phyloP scores from a whole-genome alignment of 139 green algal genomes.

The Chlamydomonas sp. region DNA sequence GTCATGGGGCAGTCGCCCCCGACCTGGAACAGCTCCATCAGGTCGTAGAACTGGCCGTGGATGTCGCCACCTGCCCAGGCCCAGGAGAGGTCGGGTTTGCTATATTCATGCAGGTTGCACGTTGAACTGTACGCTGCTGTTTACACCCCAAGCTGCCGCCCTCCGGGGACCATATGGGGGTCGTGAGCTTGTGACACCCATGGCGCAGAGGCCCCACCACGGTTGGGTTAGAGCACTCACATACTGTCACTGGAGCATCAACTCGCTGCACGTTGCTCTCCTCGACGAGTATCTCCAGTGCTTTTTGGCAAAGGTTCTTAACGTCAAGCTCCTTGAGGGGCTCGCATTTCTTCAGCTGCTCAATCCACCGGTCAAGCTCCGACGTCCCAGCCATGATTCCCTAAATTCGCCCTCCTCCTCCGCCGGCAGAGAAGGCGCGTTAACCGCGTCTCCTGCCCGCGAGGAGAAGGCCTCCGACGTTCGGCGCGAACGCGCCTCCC shows the following conservation, averaged over 20 bases:
- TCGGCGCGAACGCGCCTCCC: too few species aligned
- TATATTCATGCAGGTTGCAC: not conserved
- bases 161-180: not conserved
- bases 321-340: constrained; percentile 94
- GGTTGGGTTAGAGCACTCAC: constrained; percentile 51
- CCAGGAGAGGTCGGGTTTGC: not conserved
- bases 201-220: too few species aligned
- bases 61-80: constrained; percentile 92
- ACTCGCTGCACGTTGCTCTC: constrained; percentile 98
- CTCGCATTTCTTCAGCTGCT: constrained; percentile 94
- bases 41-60: constrained; percentile 99
- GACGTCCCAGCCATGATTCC: constrained; percentile 6
- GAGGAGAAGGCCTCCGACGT: too few species aligned
- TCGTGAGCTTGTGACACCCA: not conserved
- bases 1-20: constrained; percentile 96
- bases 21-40: constrained; percentile 97
- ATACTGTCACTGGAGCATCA: constrained; percentile 96
- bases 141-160: not conserved
- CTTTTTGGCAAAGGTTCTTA: constrained; percentile 93
- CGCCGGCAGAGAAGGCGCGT: too few species aligned
- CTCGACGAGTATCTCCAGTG: constrained; percentile 96
- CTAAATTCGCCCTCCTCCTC: too few species aligned
- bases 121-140: not conserved
- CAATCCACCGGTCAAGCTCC: constrained; percentile 94
- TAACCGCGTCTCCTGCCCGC: too few species aligned